Base-by-base conservation (phyloP, 768 basidiomycete species). In the Pisolithus microcarpus region DNA sequence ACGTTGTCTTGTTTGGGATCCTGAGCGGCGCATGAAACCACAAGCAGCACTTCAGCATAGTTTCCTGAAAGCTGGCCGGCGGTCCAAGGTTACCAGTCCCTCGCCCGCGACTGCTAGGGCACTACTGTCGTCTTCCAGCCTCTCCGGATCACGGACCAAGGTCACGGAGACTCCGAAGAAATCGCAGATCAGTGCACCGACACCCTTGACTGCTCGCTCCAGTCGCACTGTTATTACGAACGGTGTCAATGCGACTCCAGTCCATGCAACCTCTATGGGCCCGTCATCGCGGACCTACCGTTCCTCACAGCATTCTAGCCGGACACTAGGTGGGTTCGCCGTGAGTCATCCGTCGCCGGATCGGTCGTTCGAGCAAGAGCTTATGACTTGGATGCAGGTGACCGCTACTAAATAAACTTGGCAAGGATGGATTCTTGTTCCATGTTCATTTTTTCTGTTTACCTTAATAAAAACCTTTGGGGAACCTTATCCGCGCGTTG, bases 1-100 rank as follows among this genome's bases (percentile, higher is more conserved):
- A 1, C 97, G 95, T 66, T 99, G 96, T 69, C 76, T 99, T n/a
- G 78, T 89, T 26, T 99, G 94, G 94, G 96, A 99, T 71, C 96
- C 96, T 8, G 95, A 98, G 60, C 81, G 90, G 46, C 81, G 96
- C 30, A 78, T 99, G 64, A 98, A 96, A 67, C 95, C 95, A 4
- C 87, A 92, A 58, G 79, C 87, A 9, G 95, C 95, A 1, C 67
- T 97, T 72, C 82, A 92, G 21, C 95, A 97, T 69, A 87, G 89
- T 10, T 97, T 92, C 71, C 76, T 96, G 52, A 74, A 83, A 18
- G 78, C 81, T 23, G 81, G 87, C 45, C 77, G 80, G 44, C 79
- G 78, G 49, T 56, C 68, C 18, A 84, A 80, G 63, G 61, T 72
- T 7, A 63, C 72, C 13, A 70, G 69, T 34, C 68, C 76, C 5